These are phyloP conservation scores for Balamuthia mandrillaris DNA, from an alignment of 208 protist genomes.

Conservation along the genomic window DNA sequence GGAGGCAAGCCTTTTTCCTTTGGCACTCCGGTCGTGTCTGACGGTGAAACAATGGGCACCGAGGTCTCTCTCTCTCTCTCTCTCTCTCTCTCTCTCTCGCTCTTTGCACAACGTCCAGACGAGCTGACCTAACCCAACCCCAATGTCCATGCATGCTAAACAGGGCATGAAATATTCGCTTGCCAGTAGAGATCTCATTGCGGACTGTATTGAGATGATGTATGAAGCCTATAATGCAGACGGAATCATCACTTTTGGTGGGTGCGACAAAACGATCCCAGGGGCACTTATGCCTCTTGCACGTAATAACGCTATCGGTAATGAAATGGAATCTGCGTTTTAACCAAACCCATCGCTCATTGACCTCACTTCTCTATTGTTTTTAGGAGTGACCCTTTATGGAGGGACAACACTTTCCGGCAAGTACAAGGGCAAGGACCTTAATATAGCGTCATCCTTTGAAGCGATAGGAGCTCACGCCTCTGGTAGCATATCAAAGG, in stretches of 20 bases:
- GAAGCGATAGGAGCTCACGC: too few relatives aligned
- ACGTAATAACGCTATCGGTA: neutral
- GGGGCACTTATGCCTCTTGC: neutral
- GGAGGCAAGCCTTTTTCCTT: conserved; percentile 10
- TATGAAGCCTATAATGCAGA: conserved; percentile 20
- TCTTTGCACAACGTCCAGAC: too few relatives aligned
- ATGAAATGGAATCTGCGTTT: too few relatives aligned
- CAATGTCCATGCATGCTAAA: too few relatives aligned
- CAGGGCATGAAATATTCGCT: conserved; percentile 30
- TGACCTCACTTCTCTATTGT: too few relatives aligned
- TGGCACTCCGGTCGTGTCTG: neutral
- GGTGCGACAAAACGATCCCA: conserved; percentile 11
- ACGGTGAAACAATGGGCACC: conserved; percentile 5
- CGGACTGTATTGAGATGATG: conserved; percentile 37
- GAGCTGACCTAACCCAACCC: too few relatives aligned
- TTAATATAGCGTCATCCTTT: neutral
- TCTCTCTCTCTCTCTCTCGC: too few relatives aligned
- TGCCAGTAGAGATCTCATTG: neutral
- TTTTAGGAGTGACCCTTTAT: neutral
- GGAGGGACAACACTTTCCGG: neutral
- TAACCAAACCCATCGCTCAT: too few relatives aligned
- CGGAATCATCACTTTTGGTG: neutral
- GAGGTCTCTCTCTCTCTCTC: too few relatives aligned
- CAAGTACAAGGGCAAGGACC: neutral
- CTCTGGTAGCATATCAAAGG: too few relatives aligned